Base-by-base conservation (phyloP, 2,329 filamentous ascomycete species). In the Aureobasidium uvarum region DNA sequence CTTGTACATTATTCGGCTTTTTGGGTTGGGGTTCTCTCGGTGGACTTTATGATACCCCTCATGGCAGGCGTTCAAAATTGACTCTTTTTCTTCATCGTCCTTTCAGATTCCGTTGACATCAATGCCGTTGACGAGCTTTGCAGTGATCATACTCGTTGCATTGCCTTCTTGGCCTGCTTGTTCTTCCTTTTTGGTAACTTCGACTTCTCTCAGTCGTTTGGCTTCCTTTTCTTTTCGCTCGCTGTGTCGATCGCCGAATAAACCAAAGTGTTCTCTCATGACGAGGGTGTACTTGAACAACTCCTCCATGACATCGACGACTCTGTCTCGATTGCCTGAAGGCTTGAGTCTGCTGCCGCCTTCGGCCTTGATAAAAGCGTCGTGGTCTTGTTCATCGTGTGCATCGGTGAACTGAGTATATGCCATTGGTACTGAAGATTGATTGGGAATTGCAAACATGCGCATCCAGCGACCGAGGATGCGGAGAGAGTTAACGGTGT, bases 221-320 rank as follows among this genome's bases (percentile, higher is more conserved):
- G 58, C 67, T 51, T 69, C 68, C 52, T 71, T 74, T 71, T 83
- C 81, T 69, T 76, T 76, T 25, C 86, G 76, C 73, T 89, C 86
- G 72, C 86, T 89, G 67, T 78, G 88, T 10, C 87, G 78, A 75
- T 89, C 86, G 1, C 78, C 81, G 71, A 89, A 88, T 2, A 88
- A 73, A 31, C 81, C 81, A 68, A 87, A 81, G 69, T 87, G 83
- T 28, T 83, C 82, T 62, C 85, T 76, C 85, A 89, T 88, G 1
- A 89, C 68, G 33, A 89, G 80, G 0, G 85, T 89, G 70, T 87
- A 88, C 73, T 89, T 89, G 4, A 89, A 86, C 74, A 89, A 83
- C 73, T 89, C 87, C 75, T 89, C 87, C 83, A 88, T 88, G 68
- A 85, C 87, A 75, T 89, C 86, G 1, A 88, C 85, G 16, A 88